Evolutionary conservation across 2,329 filamentous ascomycete genomes (phyloP).

Genomic region (Aspergillus sojae): DNA sequence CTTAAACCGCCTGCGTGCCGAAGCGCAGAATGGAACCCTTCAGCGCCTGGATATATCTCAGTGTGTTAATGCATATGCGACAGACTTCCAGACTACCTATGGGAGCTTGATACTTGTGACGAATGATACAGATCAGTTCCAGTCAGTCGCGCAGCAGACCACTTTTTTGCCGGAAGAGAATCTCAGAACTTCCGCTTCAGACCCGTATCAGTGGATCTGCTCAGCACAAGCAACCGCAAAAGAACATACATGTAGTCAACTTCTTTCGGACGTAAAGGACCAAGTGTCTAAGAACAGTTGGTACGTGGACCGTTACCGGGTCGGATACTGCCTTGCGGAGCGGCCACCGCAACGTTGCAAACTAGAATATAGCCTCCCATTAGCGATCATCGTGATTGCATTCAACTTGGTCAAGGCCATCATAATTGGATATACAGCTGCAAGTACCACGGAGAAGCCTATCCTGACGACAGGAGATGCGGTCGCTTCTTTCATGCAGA

Average conservation of each 20-base stretch:
- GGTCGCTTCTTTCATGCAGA: constrained; percentile 39
- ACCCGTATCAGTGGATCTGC: constrained; percentile 10
- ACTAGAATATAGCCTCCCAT: constrained; percentile 20
- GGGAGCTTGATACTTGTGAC: constrained; percentile 18
- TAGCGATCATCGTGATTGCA: constrained; percentile 21
- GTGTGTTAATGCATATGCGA: constrained; percentile 21
- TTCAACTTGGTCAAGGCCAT: constrained; percentile 23
- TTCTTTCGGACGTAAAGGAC: neutral
- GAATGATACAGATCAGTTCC: neutral
- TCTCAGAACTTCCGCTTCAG: neutral
- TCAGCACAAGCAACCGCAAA: neutral
- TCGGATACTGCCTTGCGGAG: constrained; percentile 18
- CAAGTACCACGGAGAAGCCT: constrained; percentile 16
- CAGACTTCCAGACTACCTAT: constrained; percentile 15
- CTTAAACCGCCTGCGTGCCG: constrained; percentile 2
- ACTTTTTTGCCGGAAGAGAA: neutral
- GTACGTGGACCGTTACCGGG: constrained; percentile 2
- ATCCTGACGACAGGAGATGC: constrained; percentile 41
- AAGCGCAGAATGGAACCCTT: constrained; percentile 1
- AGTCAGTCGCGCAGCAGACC: neutral
- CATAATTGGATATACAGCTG: neutral
- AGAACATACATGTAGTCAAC: neutral
- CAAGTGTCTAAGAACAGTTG: neutral
- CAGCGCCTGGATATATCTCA: constrained; percentile 10
- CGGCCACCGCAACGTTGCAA: constrained; percentile 21